A percentile compares a stretch with the other conserved stretches of the same genome.
phyloP scores from a whole-genome alignment of 148 eudicot genomes.

The Camellia sinensis region DNA sequence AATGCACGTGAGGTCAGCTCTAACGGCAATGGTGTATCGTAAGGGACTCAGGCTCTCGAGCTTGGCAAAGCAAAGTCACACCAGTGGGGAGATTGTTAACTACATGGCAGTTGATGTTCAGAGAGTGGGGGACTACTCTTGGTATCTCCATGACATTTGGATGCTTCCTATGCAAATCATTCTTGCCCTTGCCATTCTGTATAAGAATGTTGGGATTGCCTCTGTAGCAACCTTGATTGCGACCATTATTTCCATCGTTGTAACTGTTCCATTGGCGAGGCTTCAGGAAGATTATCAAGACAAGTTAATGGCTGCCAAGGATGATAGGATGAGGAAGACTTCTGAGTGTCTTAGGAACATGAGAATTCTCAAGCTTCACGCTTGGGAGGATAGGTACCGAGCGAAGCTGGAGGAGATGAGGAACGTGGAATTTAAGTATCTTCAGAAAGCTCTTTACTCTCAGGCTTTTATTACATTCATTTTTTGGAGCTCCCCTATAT shows the following conservation, averaged over 20 bases:
- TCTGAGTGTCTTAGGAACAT: conserved; percentile 83
- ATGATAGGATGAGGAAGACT: conserved; percentile 90
- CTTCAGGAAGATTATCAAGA: conserved; percentile 82
- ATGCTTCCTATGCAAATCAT: conserved; percentile 81
- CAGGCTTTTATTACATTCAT: conserved; percentile 77
- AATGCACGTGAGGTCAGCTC: conserved; percentile 84
- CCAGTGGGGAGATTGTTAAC: conserved; percentile 92
- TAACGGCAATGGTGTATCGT: conserved; percentile 79
- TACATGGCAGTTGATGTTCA: conserved; percentile 97
- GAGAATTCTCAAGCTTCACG: conserved; percentile 88
- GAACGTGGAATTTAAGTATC: conserved; percentile 74
- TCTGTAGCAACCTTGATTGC: conserved; percentile 73
- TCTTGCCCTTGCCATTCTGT: conserved; percentile 79
- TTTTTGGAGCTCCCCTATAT: conserved; percentile 92
- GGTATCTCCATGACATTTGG: conserved; percentile 95
- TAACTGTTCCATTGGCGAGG: conserved; percentile 77
- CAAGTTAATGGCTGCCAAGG: conserved; percentile 84
- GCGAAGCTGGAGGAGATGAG: conserved; percentile 69
- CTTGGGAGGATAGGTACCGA: conserved; percentile 91
- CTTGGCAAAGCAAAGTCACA: conserved; percentile 73
- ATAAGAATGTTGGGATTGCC: conserved; percentile 92
- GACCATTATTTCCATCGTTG: conserved; percentile 63
- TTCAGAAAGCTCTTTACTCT: conserved; percentile 75
- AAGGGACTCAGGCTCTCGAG: conserved; percentile 85
- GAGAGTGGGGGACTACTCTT: conserved; percentile 79